Conservation (phyloP, 2,329 filamentous ascomycete species). For the Leptoxyphium fumago region DNA sequence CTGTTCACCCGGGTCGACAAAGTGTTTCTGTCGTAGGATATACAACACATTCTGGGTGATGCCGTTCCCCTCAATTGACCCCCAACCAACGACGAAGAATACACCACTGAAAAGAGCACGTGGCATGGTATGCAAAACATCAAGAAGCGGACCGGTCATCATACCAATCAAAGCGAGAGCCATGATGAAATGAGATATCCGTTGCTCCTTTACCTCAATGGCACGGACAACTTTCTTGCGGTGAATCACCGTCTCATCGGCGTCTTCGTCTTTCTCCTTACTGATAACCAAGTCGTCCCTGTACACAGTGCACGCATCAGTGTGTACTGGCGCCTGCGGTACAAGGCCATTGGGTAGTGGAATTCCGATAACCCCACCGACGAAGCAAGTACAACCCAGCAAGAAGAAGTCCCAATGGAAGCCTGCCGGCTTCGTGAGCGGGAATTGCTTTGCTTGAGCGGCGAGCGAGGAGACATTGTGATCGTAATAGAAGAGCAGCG, state of each 20-base stretch:
- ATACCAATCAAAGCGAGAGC: constrained; percentile 39
- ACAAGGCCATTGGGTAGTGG: constrained; percentile 45
- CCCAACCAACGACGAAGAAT: constrained; percentile 44
- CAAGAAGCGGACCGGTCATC: constrained; percentile 41
- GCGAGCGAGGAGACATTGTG: constrained; percentile 42
- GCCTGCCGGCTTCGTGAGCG: constrained; percentile 42
- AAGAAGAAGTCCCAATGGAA: constrained; percentile 49
- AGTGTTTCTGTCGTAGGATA: constrained; percentile 31
- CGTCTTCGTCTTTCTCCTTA: constrained; percentile 29
- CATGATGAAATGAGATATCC: constrained; percentile 41
- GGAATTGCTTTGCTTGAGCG: constrained; percentile 41
- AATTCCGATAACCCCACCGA: constrained; percentile 40
- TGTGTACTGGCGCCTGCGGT: constrained; percentile 46
- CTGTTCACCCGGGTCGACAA: constrained; percentile 34
- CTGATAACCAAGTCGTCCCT: constrained; percentile 27
- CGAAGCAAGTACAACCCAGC: constrained; percentile 40
- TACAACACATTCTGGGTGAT: constrained; percentile 38
- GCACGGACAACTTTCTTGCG: constrained; percentile 30
- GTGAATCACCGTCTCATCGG: constrained; percentile 25
- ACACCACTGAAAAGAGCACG: constrained; percentile 40
- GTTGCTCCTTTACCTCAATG: constrained; percentile 40
- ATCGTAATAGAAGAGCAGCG: constrained; percentile 42
- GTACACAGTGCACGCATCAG: constrained; percentile 33
- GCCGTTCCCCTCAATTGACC: constrained; percentile 37
- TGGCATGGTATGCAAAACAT: constrained; percentile 40